Conservation (phyloP, 306 rosid genomes). For the Acmispon strigosus region DNA sequence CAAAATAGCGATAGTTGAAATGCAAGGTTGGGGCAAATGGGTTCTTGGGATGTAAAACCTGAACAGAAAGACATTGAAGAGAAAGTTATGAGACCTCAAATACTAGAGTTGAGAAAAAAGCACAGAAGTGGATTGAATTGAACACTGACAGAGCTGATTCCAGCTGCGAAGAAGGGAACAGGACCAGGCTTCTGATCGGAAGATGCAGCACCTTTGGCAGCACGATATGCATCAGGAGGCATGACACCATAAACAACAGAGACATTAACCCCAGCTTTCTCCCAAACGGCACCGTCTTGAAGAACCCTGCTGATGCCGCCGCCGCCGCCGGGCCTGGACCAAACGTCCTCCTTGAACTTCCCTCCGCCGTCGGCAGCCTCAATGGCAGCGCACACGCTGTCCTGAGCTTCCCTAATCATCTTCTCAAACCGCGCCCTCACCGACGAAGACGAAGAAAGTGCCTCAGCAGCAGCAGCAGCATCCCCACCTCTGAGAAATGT, state of each 20-base stretch:
- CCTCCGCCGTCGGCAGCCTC: slow-evolving; percentile 78
- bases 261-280: slow-evolving; percentile 97
- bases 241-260: slow-evolving; percentile 91
- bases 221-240: slow-evolving; percentile 99
- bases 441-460: slow-evolving; percentile 27
- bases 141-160: slow-evolving; percentile 77
- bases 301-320: slow-evolving; percentile 97
- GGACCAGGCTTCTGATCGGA: slow-evolving; percentile 81
- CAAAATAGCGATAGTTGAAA: slow-evolving; percentile 93
- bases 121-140: neutral
- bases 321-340: slow-evolving; percentile 98
- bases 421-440: slow-evolving; percentile 86
- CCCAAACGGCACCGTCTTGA: slow-evolving; percentile 90
- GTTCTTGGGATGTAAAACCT: slow-evolving; percentile 96
- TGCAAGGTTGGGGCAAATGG: slow-evolving; percentile 96
- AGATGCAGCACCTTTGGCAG: slow-evolving; percentile 57
- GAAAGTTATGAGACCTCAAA: too few species aligned
- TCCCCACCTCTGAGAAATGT: slow-evolving; percentile 71
- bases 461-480: neutral
- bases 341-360: slow-evolving; percentile 80
- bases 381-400: slow-evolving; percentile 68
- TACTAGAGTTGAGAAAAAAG: neutral
- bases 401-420: slow-evolving; percentile 95
- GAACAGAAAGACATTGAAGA: slow-evolving; percentile 2
- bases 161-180: slow-evolving; percentile 90